phyloP scores from a whole-genome alignment of 768 basidiomycete species.

The Russula vinacea region DNA sequence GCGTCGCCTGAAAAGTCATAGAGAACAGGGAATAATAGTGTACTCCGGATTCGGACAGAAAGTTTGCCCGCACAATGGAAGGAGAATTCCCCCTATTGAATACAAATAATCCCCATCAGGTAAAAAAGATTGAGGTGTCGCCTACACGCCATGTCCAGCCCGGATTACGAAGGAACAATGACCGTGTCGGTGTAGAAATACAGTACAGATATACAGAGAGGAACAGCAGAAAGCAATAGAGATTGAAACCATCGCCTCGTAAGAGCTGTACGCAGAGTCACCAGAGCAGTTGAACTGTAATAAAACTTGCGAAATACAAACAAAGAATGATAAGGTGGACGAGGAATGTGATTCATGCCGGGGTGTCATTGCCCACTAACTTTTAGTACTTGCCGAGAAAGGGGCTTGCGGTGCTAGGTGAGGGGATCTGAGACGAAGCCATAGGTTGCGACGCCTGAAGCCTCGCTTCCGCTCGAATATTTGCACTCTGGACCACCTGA shows the following conservation, averaged over 20 bases:
- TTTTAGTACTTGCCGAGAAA: not conserved
- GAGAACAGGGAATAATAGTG: too few species aligned
- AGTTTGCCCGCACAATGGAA: too few species aligned
- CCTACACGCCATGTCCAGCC: not conserved
- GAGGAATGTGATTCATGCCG: not conserved
- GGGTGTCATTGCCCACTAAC: too few species aligned
- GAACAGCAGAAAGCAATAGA: not conserved
- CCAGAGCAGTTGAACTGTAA: not conserved
- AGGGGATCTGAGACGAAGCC: not conserved
- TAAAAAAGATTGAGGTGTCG: not conserved
- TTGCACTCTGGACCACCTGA: slow-evolving; percentile 14
- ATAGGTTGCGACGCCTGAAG: slow-evolving; percentile 3
- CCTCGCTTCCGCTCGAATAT: slow-evolving; percentile 10
- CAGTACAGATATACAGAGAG: not conserved
- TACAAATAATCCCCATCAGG: too few species aligned
- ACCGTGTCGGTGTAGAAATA: not conserved
- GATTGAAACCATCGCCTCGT: not conserved
- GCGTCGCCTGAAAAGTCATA: too few species aligned
- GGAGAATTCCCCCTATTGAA: too few species aligned
- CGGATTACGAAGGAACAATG: not conserved
- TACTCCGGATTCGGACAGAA: too few species aligned
- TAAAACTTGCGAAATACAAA: not conserved
- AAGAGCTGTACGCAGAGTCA: not conserved
- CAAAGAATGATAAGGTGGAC: not conserved
- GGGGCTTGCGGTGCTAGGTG: not conserved